Evolutionary conservation across 192 early-diverging fungal genomes (phyloP).

Genomic region (Coemansia sp.): DNA sequence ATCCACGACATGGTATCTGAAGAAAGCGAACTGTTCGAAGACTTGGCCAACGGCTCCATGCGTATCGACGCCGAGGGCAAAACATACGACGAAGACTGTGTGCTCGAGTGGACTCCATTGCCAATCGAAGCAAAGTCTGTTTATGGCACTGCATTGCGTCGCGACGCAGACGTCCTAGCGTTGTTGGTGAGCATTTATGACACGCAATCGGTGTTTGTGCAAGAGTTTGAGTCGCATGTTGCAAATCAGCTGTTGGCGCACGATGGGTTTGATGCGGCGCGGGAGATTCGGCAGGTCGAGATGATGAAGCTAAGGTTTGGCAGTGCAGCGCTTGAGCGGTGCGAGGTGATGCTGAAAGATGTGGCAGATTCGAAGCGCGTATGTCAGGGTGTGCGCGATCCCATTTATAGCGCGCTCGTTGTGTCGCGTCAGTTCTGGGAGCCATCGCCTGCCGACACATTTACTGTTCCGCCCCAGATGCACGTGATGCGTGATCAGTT

Average conservation of each 20-base stretch:
- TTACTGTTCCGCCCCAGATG: constrained; percentile 48
- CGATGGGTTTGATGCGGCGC: constrained; percentile 52
- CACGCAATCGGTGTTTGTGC: constrained; percentile 63
- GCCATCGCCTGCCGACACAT: neutral
- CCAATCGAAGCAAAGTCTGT: constrained; percentile 56
- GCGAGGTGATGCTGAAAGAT: constrained; percentile 83
- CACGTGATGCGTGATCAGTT: constrained; percentile 47
- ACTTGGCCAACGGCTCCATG: constrained; percentile 14
- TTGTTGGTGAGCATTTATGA: constrained; percentile 70
- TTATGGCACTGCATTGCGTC: constrained; percentile 24
- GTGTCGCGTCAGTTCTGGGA: constrained; percentile 68
- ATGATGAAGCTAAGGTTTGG: constrained; percentile 73
- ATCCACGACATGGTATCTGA: constrained; percentile 66
- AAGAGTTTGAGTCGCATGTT: constrained; percentile 66
- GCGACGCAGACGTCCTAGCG: constrained; percentile 62
- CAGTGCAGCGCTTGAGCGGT: constrained; percentile 57
- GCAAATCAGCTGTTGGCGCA: constrained; percentile 53
- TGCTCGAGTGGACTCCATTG: constrained; percentile 61
- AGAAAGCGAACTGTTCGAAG: constrained; percentile 56
- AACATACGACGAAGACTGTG: constrained; percentile 55
- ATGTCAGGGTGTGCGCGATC: constrained; percentile 48
- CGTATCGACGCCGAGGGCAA: constrained; percentile 28
- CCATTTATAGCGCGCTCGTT: constrained; percentile 27
- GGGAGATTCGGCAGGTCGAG: constrained; percentile 68
- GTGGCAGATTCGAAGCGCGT: constrained; percentile 69